A percentile compares a stretch with the other conserved stretches of the same genome.
Conservation (phyloP, 495 filamentous ascomycete genomes). For the Lindgomyces ingoldianus region DNA sequence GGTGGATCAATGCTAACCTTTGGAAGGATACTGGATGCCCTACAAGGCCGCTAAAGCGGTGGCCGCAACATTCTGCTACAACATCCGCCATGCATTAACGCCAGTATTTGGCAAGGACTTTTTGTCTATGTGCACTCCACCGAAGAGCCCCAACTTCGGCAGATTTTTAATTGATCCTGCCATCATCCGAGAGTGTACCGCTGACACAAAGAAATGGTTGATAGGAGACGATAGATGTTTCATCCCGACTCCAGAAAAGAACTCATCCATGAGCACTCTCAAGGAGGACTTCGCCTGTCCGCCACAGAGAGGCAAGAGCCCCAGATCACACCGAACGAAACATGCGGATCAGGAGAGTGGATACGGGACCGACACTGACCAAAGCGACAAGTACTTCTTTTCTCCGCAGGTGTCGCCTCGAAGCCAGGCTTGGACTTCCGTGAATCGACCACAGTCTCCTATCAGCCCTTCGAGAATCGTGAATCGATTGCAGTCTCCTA, state of each 20-base stretch:
- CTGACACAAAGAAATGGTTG: conserved; percentile 50
- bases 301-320: conserved; percentile 15
- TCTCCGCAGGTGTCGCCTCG: conserved; percentile 35
- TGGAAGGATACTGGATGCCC: conserved; percentile 93
- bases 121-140: conserved; percentile 66
- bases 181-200: conserved; percentile 59
- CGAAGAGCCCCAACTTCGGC: conserved; percentile 57
- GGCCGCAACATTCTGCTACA: conserved; percentile 82
- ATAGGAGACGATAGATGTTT: conserved; percentile 7
- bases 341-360: conserved; percentile 32
- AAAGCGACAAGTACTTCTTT: conserved; percentile 32
- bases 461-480: neutral
- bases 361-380: conserved; percentile 31
- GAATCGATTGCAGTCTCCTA: conserved; percentile 24
- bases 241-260: neutral
- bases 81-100: conserved; percentile 79
- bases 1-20: conserved; percentile 27
- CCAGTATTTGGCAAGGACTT: conserved; percentile 87
- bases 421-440: conserved; percentile 25
- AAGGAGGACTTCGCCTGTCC: conserved; percentile 3
- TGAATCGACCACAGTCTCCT: conserved; percentile 32
- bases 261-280: neutral
- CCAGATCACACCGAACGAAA: conserved; percentile 7
- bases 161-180: conserved; percentile 67
- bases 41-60: conserved; percentile 80